Evolutionary conservation across 108 stramenopile species (phyloP).

Genomic region (Parietichytrium sp.): DNA sequence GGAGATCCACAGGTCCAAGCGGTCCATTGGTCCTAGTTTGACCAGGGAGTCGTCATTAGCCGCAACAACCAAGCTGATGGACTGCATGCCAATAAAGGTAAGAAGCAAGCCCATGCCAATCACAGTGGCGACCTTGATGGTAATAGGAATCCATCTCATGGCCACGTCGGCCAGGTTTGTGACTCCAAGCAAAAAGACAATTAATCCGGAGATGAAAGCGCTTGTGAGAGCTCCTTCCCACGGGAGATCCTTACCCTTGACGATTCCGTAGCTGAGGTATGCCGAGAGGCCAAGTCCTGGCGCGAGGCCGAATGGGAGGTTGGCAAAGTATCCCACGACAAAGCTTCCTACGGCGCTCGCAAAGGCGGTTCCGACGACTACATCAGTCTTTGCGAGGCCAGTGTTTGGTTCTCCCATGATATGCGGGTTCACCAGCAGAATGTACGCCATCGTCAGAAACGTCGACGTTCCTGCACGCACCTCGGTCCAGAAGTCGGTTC

Average conservation of each 20-base stretch:
- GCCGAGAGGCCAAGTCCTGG: conserved; percentile 64
- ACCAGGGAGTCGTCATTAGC: conserved; percentile 57
- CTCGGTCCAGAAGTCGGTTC: conserved; percentile 51
- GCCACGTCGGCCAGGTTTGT: conserved; percentile 13
- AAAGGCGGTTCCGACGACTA: conserved; percentile 60
- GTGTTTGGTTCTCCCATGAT: conserved; percentile 54
- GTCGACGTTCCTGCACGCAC: conserved; percentile 61
- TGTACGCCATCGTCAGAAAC: conserved; percentile 64
- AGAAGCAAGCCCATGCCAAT: conserved; percentile 69
- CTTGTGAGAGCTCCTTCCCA: conserved; percentile 3
- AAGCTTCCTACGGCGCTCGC: conserved; percentile 54
- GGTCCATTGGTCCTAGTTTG: conserved; percentile 55
- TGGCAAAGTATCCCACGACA: conserved; percentile 59
- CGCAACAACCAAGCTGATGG: conserved; percentile 56
- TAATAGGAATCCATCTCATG: conserved; percentile 44
- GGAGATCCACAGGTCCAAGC: conserved; percentile 48
- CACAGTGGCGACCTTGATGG: conserved; percentile 61
- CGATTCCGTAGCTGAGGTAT: conserved; percentile 64
- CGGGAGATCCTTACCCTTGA: conserved; percentile 45
- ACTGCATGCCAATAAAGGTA: conserved; percentile 64
- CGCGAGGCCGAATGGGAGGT: conserved; percentile 67
- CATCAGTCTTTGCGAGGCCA: conserved; percentile 53
- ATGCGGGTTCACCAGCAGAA: conserved; percentile 67
- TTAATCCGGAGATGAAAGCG: conserved; percentile 21
- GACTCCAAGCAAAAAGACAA: conserved; percentile 18